phyloP scores from a whole-genome alignment of 805 yeast genomes.

The Wickerhamiella occidentalis region DNA sequence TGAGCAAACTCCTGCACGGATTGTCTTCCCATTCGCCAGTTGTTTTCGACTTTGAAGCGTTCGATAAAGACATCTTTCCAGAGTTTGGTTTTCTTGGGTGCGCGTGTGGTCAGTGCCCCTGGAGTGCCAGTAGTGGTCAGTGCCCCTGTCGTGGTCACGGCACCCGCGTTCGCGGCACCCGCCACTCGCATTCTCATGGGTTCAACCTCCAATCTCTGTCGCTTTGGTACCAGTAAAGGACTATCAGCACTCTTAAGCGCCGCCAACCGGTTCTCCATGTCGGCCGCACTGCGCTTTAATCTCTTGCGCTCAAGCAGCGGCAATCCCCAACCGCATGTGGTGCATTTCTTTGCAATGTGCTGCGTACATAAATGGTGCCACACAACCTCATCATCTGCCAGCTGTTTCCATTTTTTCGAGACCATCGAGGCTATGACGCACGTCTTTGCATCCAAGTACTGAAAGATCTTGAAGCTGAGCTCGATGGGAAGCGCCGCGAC shows the following conservation, averaged over 20 bases:
- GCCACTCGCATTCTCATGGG: not conserved
- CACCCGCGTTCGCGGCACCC: no score
- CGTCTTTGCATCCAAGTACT: conserved; percentile 87
- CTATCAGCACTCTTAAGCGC: conserved; percentile 4
- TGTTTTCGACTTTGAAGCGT: conserved; percentile 78
- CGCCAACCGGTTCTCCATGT: conserved; percentile 24
- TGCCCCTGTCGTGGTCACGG: no score
- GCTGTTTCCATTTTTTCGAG: conserved; percentile 66
- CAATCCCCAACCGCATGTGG: conserved; percentile 97
- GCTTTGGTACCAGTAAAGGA: conserved; percentile 3
- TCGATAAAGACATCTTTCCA: conserved; percentile 95
- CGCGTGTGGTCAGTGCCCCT: no score
- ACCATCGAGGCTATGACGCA: conserved; percentile 91
- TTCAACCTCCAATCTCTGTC: not conserved
- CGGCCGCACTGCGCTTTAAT: conserved; percentile 25
- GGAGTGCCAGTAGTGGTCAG: no score
- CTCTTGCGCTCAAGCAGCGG: conserved; percentile 79
- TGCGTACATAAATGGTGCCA: conserved; percentile 99
- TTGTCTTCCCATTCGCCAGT: conserved; percentile 83
- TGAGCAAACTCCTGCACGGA: conserved; percentile 55
- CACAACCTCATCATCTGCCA: conserved; percentile 93
- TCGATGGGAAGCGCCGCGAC: conserved; percentile 77
- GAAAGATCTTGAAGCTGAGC: conserved; percentile 67
- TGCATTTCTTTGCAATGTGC: conserved; percentile 94
- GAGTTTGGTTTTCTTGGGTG: conserved; percentile 43